Evolutionary conservation across 2,329 filamentous ascomycete species (phyloP).

Genomic region (Pochonia chlamydosporia): DNA sequence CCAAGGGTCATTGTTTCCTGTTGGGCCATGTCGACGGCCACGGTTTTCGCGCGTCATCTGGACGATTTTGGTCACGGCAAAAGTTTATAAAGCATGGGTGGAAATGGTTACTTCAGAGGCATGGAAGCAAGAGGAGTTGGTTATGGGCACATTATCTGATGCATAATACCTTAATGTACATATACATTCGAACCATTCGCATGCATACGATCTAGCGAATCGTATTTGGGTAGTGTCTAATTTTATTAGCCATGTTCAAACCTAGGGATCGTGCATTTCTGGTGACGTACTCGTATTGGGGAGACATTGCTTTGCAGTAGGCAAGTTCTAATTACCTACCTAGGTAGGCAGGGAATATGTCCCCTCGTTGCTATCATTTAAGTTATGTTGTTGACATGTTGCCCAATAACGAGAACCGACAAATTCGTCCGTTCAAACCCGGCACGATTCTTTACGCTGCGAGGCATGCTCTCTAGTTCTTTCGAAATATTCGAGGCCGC

Average conservation of each 20-base stretch:
- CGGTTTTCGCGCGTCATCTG: not conserved
- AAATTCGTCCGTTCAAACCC: too few species aligned
- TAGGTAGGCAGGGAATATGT: too few species aligned
- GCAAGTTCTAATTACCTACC: too few species aligned
- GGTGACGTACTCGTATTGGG: too few species aligned
- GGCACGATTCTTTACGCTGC: too few species aligned
- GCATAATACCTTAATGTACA: slow-evolving; percentile 2
- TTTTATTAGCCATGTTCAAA: not conserved
- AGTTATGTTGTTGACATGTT: not conserved
- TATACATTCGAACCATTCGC: not conserved
- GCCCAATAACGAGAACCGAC: too few species aligned
- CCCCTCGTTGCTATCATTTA: not conserved
- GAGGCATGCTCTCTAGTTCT: too few species aligned
- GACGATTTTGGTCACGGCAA: not conserved
- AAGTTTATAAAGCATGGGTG: not conserved
- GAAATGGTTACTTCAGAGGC: not conserved
- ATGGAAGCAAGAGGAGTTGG: not conserved
- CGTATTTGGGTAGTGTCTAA: not conserved
- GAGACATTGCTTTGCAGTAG: too few species aligned
- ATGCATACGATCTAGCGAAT: not conserved
- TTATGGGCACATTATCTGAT: not conserved
- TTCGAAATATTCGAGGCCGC: too few species aligned
- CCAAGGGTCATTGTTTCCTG: not conserved
- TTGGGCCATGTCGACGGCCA: not conserved
- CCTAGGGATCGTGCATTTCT: not conserved